A percentile compares a stretch with the other conserved stretches of the same genome.
Conservation (phyloP, 345 rosid genomes). For the Heritiera littoralis region DNA sequence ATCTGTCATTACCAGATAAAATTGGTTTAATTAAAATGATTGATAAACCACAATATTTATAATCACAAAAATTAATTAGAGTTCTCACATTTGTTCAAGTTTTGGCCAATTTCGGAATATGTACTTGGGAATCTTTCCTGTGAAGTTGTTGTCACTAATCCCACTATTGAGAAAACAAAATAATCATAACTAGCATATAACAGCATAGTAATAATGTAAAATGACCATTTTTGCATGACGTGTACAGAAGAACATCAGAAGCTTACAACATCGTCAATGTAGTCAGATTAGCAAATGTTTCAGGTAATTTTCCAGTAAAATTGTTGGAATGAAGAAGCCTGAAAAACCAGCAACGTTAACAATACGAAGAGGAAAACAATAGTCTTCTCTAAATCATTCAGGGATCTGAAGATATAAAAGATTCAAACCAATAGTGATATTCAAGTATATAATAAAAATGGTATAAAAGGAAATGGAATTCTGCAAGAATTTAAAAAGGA, state of each 20-base stretch:
- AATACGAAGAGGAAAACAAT: no score
- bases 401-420: no score
- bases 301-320: conserved; percentile 51
- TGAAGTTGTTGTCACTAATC: conserved; percentile 52
- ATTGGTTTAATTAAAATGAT: no score
- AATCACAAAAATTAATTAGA: conserved; percentile 19
- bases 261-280: conserved; percentile 46
- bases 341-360: background rate
- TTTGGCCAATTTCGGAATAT: conserved; percentile 49
- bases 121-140: conserved; percentile 51
- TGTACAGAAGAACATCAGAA: background rate
- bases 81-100: conserved; percentile 46
- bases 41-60: conserved; percentile 24
- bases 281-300: conserved; percentile 41
- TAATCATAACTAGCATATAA: background rate
- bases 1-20: background rate
- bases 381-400: no score
- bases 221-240: background rate
- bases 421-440: no score
- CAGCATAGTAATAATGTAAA: background rate
- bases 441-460: no score
- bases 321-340: conserved; percentile 49
- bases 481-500: background rate
- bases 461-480: background rate
- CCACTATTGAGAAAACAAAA: conserved; percentile 31